Evolutionary conservation across 73 alveolate genomes (phyloP).

Genomic region (Effrenium voratum): DNA sequence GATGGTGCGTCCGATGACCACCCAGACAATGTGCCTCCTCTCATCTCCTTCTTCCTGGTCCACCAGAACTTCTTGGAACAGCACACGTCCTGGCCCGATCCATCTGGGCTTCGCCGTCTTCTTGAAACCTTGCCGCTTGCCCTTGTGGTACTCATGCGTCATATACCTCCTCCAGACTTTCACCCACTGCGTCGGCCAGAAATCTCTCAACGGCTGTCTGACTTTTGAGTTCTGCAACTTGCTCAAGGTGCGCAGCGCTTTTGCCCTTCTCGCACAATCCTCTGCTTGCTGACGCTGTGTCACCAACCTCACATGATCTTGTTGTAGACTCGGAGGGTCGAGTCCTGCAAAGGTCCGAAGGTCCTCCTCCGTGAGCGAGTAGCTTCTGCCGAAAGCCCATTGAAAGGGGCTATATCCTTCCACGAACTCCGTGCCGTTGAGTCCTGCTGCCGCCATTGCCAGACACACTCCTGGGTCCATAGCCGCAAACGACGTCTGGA

Average conservation of each 20-base stretch:
- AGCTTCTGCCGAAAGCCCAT: neutral
- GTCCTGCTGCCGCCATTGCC: no score
- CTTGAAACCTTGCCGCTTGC: neutral
- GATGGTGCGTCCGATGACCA: neutral
- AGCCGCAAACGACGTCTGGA: no score
- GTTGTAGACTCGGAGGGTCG: no score
- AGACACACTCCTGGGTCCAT: neutral
- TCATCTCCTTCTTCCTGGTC: neutral
- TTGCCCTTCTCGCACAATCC: neutral
- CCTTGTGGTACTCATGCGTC: no score
- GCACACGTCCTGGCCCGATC: slow-evolving; percentile 7
- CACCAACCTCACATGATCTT: neutral
- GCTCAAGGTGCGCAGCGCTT: neutral
- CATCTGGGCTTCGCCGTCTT: neutral
- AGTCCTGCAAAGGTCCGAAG: no score
- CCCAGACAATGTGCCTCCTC: neutral
- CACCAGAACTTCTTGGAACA: neutral
- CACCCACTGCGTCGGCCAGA: neutral
- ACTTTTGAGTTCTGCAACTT: slow-evolving; percentile 4
- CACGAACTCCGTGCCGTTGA: neutral
- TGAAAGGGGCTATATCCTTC: neutral
- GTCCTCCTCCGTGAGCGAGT: neutral
- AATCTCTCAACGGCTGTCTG: neutral
- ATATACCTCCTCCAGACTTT: neutral
- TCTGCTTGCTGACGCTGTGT: neutral